Evolutionary conservation across 768 basidiomycete species (phyloP).

Genomic region (Kwoniella heveanensis): DNA sequence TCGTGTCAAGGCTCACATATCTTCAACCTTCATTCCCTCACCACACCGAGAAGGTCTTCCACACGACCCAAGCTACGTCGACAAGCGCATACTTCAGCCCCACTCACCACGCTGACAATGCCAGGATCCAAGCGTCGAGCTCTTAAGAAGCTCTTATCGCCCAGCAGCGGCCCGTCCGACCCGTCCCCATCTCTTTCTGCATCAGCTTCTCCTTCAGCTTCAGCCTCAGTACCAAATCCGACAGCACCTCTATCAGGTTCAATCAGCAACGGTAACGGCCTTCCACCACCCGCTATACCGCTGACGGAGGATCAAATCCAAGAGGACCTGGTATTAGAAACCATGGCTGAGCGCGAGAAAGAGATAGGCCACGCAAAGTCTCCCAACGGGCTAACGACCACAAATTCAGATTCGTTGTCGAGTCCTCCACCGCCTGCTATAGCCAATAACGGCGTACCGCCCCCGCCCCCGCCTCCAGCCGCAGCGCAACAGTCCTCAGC

Average conservation of each 20-base stretch:
- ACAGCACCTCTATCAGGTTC: neutral
- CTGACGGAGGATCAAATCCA: conserved; percentile 13
- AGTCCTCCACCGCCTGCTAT: conserved; percentile 2
- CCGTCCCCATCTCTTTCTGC: neutral
- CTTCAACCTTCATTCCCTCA: too few species aligned
- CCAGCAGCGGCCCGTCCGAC: conserved; percentile 15
- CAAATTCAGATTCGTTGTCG: neutral
- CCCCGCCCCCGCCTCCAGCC: neutral
- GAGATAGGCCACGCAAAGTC: conserved; percentile 26
- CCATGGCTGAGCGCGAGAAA: conserved; percentile 26
- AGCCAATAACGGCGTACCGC: neutral
- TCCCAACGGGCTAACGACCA: neutral
- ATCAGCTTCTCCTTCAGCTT: conserved; percentile 1
- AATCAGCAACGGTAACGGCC: conserved; percentile 1
- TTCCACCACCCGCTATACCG: conserved; percentile 11
- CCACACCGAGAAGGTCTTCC: too few species aligned
- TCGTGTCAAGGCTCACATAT: too few species aligned
- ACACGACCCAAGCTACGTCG: too few species aligned
- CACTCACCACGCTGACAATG: conserved; percentile 27
- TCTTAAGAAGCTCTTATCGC: conserved; percentile 52
- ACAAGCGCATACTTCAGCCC: neutral
- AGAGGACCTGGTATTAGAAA: conserved; percentile 24
- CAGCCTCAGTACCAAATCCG: neutral
- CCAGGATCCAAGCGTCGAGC: conserved; percentile 54
- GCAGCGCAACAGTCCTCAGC: neutral